Conservation (phyloP, 2,329 filamentous ascomycete genomes). For the Claviceps quebecensis region DNA sequence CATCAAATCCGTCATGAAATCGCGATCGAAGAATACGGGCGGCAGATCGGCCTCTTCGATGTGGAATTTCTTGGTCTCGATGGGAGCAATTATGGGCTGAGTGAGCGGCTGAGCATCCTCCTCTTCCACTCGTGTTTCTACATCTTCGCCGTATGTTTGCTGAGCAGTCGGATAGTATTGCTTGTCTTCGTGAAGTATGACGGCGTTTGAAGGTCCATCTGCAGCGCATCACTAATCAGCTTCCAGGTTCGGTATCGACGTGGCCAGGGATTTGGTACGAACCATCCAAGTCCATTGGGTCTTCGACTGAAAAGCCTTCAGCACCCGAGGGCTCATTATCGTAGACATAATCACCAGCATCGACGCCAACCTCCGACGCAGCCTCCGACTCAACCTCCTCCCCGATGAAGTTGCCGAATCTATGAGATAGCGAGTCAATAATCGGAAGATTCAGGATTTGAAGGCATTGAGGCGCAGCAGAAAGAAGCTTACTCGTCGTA, state of each 20-base stretch:
- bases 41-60: constrained; percentile 87
- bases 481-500: constrained; percentile 66
- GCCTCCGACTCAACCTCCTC: constrained; percentile 76
- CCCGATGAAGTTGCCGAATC: constrained; percentile 97
- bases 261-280: constrained; percentile 11
- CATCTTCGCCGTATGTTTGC: constrained; percentile 86
- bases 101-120: constrained; percentile 90
- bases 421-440: constrained; percentile 20
- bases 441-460: background rate
- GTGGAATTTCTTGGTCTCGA: constrained; percentile 91
- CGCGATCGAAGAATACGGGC: constrained; percentile 71
- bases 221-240: constrained; percentile 5
- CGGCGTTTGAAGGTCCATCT: constrained; percentile 85
- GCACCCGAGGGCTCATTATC: constrained; percentile 58
- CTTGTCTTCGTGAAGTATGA: constrained; percentile 97
- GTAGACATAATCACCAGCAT: constrained; percentile 67
- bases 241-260: background rate
- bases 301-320: constrained; percentile 52
- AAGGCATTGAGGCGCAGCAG: background rate
- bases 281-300: constrained; percentile 91
- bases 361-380: constrained; percentile 64
- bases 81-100: constrained; percentile 83
- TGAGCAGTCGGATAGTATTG: constrained; percentile 98
- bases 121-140: constrained; percentile 91
- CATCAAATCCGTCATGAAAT: constrained; percentile 92